Base-by-base conservation (phyloP, 805 yeast genomes). In the Lipomyces lipofer region DNA sequence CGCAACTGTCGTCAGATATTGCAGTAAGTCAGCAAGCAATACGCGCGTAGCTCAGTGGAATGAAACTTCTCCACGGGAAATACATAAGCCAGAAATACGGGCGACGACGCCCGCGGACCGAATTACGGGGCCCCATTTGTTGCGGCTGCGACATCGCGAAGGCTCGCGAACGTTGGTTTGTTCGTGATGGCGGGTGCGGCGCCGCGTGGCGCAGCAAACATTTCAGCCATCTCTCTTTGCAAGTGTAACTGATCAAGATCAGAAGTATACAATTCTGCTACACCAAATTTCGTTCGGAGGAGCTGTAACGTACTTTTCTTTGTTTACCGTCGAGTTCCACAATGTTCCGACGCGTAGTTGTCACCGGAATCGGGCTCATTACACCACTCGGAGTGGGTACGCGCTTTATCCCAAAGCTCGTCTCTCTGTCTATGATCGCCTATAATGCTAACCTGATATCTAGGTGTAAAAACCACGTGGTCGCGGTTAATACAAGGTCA, bases 281-380 rank as follows among this genome's bases (percentile, higher is more conserved):
- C 33, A 12, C 33, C 10, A 29, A 2, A 3, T 10, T 29, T n/a
- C 10, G n/a, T 9, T 21, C 7, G 21, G 17, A 33, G n/a, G n/a
- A n/a, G 8, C 12, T 9, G 17, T 9, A 15, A 10, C 17, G 7
- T 4, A 33, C 8, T 15, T 15, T 4, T 21, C 1, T 1, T n/a
- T 33, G 1, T 17, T 33, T 9, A 33, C n/a, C 4, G 25, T 8
- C 12, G 21, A 36, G n/a, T 10, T 19, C 21, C 22, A 49, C 9
- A 7, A 55, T 55, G 56, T 29, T 50, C 27, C 29, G 56, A 38
- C 73, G 96, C 69, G 96, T 92, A 0, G 97, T 92, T 0, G 85
- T 92, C 1, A 94, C 99, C 0, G 99, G 99, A 0, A 67, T 94
- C 6, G 98, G 98, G 0, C 71, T 87, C 25, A 80, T 91, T 1